These are phyloP conservation scores for Lactarius hatsudake DNA, from an alignment of 768 basidiomycete species.

Conservation along the genomic window DNA sequence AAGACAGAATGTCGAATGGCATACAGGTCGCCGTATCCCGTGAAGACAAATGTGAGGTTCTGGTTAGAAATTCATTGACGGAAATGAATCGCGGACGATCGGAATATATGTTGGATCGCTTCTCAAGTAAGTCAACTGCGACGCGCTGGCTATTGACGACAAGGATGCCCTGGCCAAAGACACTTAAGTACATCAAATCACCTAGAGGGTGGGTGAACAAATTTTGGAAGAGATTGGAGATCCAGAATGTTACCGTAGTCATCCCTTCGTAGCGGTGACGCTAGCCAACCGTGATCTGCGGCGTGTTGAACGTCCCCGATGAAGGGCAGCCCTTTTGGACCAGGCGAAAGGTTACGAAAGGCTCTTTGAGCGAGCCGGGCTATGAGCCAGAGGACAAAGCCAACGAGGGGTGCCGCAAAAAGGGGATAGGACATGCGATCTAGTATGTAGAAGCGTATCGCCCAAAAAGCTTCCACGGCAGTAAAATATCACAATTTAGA, in stretches of 20 bases:
- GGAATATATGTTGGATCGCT: not conserved
- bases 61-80: not conserved
- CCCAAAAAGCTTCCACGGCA: no score
- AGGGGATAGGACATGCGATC: not conserved
- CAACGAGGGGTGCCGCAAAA: not conserved
- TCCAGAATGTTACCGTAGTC: not conserved
- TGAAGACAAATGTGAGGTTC: not conserved
- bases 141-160: not conserved
- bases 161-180: not conserved
- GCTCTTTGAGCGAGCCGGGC: not conserved
- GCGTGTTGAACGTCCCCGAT: not conserved
- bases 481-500: no score
- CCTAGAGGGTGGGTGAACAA: not conserved
- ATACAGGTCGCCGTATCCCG: not conserved
- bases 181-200: not conserved
- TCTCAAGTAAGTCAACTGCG: not conserved
- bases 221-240: not conserved
- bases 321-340: not conserved
- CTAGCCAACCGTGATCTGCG: not conserved
- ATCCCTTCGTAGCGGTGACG: not conserved
- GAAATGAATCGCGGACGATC: not conserved
- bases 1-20: not conserved
- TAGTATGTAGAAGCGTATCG: not conserved
- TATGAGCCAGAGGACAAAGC: not conserved
- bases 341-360: not conserved